Evolutionary conservation across 2,329 filamentous ascomycete genomes (phyloP).

Genomic region (Penicillium sp.): DNA sequence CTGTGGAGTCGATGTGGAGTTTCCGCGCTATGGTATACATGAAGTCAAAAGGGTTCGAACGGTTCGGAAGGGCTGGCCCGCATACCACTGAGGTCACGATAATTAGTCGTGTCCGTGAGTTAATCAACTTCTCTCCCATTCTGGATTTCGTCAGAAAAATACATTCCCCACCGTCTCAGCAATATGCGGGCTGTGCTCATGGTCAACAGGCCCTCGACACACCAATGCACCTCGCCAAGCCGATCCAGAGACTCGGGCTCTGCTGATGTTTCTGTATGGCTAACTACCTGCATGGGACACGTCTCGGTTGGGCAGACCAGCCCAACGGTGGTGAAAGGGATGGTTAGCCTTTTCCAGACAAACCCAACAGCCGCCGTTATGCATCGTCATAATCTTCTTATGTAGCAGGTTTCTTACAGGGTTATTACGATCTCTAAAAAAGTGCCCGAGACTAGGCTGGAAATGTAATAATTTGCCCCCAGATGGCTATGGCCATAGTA

Average conservation of each 20-base stretch:
- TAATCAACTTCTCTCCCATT: background rate
- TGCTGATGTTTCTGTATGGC: constrained; percentile 16
- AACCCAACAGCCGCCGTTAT: constrained; percentile 18
- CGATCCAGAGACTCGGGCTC: constrained; percentile 36
- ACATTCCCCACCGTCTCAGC: constrained; percentile 2
- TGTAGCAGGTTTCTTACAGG: background rate
- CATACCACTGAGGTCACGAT: constrained; percentile 13
- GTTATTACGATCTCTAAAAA: background rate
- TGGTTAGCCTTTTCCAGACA: constrained; percentile 21
- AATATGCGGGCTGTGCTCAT: constrained; percentile 30
- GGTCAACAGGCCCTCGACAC: constrained; percentile 24
- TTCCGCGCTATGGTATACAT: constrained; percentile 17
- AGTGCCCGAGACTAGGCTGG: background rate
- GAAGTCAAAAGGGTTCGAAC: constrained; percentile 15
- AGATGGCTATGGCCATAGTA: constrained; percentile 18
- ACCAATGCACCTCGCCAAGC: constrained; percentile 36
- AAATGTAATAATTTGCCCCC: background rate
- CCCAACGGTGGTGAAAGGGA: constrained; percentile 18
- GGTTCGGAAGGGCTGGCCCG: constrained; percentile 19
- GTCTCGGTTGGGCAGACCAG: constrained; percentile 22
- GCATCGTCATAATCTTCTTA: constrained; percentile 7
- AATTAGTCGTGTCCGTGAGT: constrained; percentile 3
- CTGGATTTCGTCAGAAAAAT: constrained; percentile 2
- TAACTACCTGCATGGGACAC: constrained; percentile 15
- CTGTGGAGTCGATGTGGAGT: constrained; percentile 17